Base-by-base conservation (phyloP, 2,329 filamentous ascomycete species). In the Fusarium succisae region DNA sequence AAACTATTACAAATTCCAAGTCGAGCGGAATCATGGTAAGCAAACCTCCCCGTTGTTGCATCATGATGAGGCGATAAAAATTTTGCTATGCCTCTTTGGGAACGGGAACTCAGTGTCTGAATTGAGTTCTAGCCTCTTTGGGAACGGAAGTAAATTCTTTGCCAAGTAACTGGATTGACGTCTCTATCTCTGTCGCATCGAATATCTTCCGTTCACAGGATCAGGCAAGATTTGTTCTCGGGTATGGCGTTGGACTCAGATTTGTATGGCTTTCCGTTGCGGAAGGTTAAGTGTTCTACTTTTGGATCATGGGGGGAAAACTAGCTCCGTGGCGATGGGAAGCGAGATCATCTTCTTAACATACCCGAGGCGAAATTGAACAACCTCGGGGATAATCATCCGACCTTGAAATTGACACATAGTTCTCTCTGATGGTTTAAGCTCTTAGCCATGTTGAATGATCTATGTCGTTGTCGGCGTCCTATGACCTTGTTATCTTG, bases 61-160 rank as follows among this genome's bases (percentile, higher is more conserved):
- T 1, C 5, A n/a, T 6, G 1, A 8, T 7, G 14, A 43, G 41
- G 6, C n/a, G 39, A 9, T 9, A 9, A 43, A 7, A 10, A 43
- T 17, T 14, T 9, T 17, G 22, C 22, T 43, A 43, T n/a, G 22
- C 39, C 39, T 43, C 14, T 43, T n/a, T 43, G 14, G 39, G 39
- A 43, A n/a, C 14, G 41, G 39, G 41, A 43, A 2, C 9, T 5
- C 3, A n/a, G 14, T 15, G 14, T 11, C 22, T 17, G 22, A 15
- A 22, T n/a, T 41, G 5, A 43, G 11, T n/a, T n/a, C 22, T 43
- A 43, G 41, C 22, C 41, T 43, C 1, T n/a, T 43, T 43, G 10
- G 41, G 41, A 43, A 43, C 22, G 41, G 41, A 43, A 43, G 9
- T 6, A 0, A 43, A 17, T n/a, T n/a, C 39, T n/a, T 20, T 41